These are phyloP conservation scores for Puccinia coronata DNA, from an alignment of 1,284 basidiomycete genomes.

Conservation along the genomic window DNA sequence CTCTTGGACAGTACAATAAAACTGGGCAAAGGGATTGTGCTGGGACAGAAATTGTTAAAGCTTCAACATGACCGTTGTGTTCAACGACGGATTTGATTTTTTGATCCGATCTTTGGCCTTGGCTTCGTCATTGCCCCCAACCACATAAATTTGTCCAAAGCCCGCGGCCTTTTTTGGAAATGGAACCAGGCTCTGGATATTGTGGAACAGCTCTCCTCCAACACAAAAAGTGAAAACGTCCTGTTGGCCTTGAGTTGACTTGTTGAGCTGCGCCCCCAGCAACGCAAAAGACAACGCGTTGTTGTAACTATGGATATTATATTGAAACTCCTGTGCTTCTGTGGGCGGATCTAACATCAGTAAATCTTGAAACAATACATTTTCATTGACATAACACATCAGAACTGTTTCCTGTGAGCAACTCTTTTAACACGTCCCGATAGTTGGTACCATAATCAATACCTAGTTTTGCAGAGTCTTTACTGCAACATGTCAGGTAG, in stretches of 20 bases:
- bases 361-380: too few species aligned
- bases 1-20: background rate
- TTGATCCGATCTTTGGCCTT: background rate
- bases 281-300: background rate
- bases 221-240: background rate
- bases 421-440: too few species aligned
- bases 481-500: background rate
- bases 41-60: background rate
- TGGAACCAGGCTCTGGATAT: background rate
- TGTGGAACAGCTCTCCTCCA: background rate
- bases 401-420: too few species aligned
- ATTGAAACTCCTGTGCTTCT: background rate
- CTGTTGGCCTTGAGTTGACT: background rate
- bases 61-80: background rate
- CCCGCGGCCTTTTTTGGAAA: background rate
- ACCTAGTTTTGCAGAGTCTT: background rate
- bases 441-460: too few species aligned
- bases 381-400: too few species aligned
- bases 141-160: slow-evolving; percentile 25
- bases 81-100: background rate
- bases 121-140: background rate
- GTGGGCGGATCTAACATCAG: too few species aligned
- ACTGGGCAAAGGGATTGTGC: background rate
- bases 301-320: background rate
- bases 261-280: background rate